Conservation (phyloP, 768 basidiomycete species). For the Agrocybe praecox region DNA sequence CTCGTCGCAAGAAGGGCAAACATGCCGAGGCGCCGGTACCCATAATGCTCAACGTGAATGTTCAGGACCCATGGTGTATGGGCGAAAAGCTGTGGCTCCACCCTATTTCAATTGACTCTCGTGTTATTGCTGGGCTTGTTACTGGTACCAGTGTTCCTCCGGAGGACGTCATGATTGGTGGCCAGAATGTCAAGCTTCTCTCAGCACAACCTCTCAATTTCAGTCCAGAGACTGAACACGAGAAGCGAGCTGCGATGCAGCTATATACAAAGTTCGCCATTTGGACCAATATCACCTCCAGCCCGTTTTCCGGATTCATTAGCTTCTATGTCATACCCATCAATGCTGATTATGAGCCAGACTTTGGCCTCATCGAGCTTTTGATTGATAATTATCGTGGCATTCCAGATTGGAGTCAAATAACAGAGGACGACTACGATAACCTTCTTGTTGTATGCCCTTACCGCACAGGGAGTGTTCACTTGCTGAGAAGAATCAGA, state of each 20-base stretch:
- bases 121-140: conserved; percentile 59
- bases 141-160: conserved; percentile 61
- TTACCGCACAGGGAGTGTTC: conserved; percentile 56
- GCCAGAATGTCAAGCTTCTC: conserved; percentile 33
- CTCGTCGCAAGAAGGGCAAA: conserved; percentile 17
- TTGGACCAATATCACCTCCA: conserved; percentile 63
- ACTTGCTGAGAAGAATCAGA: conserved; percentile 59
- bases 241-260: conserved; percentile 56
- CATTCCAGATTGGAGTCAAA: conserved; percentile 52
- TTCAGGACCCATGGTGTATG: conserved; percentile 70
- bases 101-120: conserved; percentile 52
- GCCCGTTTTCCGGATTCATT: conserved; percentile 50
- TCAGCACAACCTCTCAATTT: conserved; percentile 39
- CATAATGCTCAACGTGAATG: conserved; percentile 56
- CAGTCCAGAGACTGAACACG: conserved; percentile 44
- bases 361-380: conserved; percentile 57
- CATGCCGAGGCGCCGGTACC: conserved; percentile 48
- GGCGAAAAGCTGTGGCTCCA: conserved; percentile 66
- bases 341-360: conserved; percentile 46
- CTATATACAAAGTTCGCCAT: conserved; percentile 65
- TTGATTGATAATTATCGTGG: conserved; percentile 54
- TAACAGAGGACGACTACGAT: conserved; percentile 51
- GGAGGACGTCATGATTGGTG: conserved; percentile 41
- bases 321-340: conserved; percentile 73
- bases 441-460: conserved; percentile 56